Evolutionary conservation across 1,284 basidiomycete genomes (phyloP).

Genomic region (Papiliotrema fonsecae): DNA sequence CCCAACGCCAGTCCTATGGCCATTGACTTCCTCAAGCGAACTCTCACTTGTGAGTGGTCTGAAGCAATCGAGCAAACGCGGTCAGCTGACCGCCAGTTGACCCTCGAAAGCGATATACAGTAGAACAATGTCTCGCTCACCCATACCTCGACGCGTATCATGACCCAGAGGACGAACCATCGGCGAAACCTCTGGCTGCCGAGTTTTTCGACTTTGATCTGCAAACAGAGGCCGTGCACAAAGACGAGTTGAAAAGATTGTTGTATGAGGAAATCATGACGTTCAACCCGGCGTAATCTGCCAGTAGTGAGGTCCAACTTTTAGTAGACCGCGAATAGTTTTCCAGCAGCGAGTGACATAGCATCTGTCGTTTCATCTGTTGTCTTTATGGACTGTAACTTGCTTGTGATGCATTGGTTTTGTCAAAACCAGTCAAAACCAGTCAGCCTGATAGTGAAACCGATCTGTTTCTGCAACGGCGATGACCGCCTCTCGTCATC

Average conservation of each 20-base stretch:
- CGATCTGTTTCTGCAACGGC: no score
- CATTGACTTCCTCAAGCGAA: constrained; percentile 86
- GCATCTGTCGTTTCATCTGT: no score
- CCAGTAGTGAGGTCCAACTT: no score
- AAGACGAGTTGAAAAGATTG: constrained; percentile 65
- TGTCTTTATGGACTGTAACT: no score
- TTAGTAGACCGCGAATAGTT: no score
- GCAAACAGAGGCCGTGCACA: constrained; percentile 87
- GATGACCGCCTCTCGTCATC: no score
- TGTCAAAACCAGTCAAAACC: no score
- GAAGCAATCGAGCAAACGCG: constrained; percentile 52
- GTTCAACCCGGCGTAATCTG: constrained; percentile 51
- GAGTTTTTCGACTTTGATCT: constrained; percentile 93
- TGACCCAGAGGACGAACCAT: constrained; percentile 88
- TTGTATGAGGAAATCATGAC: constrained; percentile 66
- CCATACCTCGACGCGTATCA: constrained; percentile 84
- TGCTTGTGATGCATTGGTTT: no score
- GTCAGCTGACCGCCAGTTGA: constrained; percentile 58
- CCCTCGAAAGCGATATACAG: constrained; percentile 86
- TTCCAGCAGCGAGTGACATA: no score
- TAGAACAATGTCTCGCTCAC: constrained; percentile 82
- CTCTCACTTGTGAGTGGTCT: constrained; percentile 59
- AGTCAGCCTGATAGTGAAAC: no score
- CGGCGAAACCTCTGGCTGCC: constrained; percentile 80
- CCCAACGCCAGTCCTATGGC: constrained; percentile 81